Base-by-base conservation (phyloP, 169 alveolate species). In the Plasmodium gonderi region DNA sequence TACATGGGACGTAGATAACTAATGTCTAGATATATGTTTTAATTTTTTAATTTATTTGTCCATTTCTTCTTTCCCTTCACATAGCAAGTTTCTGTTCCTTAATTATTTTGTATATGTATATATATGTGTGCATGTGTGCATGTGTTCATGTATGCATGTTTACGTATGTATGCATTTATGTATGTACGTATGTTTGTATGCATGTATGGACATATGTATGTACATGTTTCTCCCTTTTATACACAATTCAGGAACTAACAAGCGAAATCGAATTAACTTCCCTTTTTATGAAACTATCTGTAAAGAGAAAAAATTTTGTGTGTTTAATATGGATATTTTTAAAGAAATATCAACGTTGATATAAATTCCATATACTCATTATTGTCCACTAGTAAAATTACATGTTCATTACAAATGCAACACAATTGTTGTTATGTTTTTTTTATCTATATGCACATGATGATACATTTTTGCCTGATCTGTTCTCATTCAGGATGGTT, bases 221-320 rank as follows among this genome's bases (percentile, higher is more conserved):
- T n/a, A n/a, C n/a, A 3, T 40, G 12, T 76, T 47, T 42, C 38
- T n/a, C 23, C 65, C 7, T 44, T 76, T 76, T 29, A 20, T n/a
- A 42, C 26, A 20, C 20, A 17, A 51, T 64, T 68, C 54, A 85
- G 92, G 87, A 75, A n/a, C 54, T 85, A 29, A 77, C 72, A 29
- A 23, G 44, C 31, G 92, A 85, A 75, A 51, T 85, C 14, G 79
- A 85, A 44, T 29, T 85, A 64, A 75, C 92, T 49, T 49, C 92
- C 33, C 92, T 85, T 75, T 85, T 85, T 51, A 72, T 38, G 12
- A 85, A 75, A 72, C n/a, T 85, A 85, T 85, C 92, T 6, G 92
- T 85, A 85, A 85, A 33, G 14, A 47, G 4, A 51, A 49, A 64
- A 60, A 67, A 67, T n/a, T 36, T 9, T 11, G 17, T 29, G 87